Base-by-base conservation (phyloP, 441 rosid genomes). In the Adansonia grandidieri region DNA sequence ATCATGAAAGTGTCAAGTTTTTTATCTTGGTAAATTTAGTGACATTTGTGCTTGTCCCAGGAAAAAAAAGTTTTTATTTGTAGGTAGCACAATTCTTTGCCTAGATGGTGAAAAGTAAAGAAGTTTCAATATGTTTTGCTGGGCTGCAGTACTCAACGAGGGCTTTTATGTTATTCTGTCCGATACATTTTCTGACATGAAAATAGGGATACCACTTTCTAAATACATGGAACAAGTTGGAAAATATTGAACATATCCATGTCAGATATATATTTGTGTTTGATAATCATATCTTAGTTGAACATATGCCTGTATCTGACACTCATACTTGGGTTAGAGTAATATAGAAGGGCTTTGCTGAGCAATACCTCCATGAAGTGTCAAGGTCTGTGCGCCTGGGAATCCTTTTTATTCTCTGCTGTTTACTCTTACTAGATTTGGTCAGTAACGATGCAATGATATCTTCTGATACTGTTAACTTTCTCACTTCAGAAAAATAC, bases 1-100 rank as follows among this genome's bases (percentile, higher is more conserved):
- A 20, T 45, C n/a, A n/a, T 20, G 56, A 19, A 19, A 44, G 32
- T 10, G 54, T 67, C 28, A 40, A 22, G 32, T 32, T 53, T 54
- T 56, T 44, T 6, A 58, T 50, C 54, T 9, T 73, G 22, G 53
- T 40, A 48, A 67, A 37, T 3, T 2, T 42, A 11, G 77, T 72
- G 76, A 77, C 53, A 58, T 62, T 24, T 58, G 66, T 66, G 56
- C 64, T 20, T 53, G 40, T 57, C 22, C 73, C 60, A 62, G 68
- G 20, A 78, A 74, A 32, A 74, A 74, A 75, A 62, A 42, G 47
- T 47, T 24, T 24, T 67, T 58, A 58, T 77, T 81, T 24, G 51
- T 60, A 61, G 71, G 80, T 57, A 50, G 22, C 75, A 57, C 56
- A 69, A 13, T 40, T 15, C 28, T 65, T 24, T 72, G 19, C 48